Base-by-base conservation (phyloP, 768 basidiomycete genomes). In the Suillus plorans region DNA sequence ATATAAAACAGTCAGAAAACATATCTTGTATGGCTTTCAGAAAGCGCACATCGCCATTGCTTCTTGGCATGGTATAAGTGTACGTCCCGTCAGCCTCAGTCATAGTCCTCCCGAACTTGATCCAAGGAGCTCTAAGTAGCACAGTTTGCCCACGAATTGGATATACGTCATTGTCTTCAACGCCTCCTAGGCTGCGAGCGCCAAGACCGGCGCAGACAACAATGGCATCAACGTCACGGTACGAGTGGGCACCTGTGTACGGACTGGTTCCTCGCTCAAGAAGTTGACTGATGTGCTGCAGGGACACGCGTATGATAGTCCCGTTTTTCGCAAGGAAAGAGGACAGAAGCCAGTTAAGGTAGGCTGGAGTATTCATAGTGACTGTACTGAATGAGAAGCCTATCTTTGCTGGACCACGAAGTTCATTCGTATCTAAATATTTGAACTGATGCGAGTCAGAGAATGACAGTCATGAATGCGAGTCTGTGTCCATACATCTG, bases 161-260 rank as follows among this genome's bases (percentile, higher is more conserved):
- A 67, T 81, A 81, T 41, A 84, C 72, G 42, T 79, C 77, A 66
- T 76, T 76, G 66, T 85, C 84, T 65, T 84, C 82, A 25, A 86
- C 80, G 7, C 84, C 83, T 12, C 85, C 85, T 1, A 86, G 77
- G 9, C 76, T 74, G 1, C 82, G 77, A 18, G 85, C 83, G 4
- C 85, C 85, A 25, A 95, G 74, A 0, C 93, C 93, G 0, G 85
- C 81, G 68, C 91, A 94, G 12, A 89, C 84, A 6, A 95, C 73
- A 1, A 94, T 71, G 0, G 87, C 91, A 56, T 86, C 83, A 0
- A 73, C 71, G 36, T 36, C 34, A 36, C n/a, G 36, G 28, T 31
- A 39, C 13, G 34, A 56, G 20, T 45, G 31, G 2, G 34, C 66
- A 10, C 70, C 71, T 22, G 66, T 63, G 5, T 22, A 63, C 2